Conservation (phyloP, 495 filamentous ascomycete genomes). For the Peziza echinospora region DNA sequence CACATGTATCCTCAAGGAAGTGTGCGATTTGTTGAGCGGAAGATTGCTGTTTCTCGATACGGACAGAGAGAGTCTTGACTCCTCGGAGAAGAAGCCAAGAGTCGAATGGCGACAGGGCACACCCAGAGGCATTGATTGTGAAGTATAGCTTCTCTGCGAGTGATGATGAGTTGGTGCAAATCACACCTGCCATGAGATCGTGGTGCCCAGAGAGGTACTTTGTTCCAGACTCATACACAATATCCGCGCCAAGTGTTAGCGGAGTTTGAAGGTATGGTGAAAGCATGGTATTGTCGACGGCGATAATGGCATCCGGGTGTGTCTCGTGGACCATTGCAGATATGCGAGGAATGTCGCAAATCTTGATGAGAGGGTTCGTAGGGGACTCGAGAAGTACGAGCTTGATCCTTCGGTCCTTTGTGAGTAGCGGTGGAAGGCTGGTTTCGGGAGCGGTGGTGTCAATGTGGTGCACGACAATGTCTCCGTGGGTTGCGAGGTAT, state of each 20-base stretch:
- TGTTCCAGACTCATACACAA: conserved; percentile 91
- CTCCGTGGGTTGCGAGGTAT: conserved; percentile 65
- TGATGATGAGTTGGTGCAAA: conserved; percentile 61
- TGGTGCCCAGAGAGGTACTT: conserved; percentile 97
- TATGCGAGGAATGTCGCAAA: conserved; percentile 71
- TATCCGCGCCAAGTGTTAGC: conserved; percentile 79
- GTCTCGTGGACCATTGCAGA: conserved; percentile 50
- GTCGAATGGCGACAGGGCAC: conserved; percentile 82
- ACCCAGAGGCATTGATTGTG: conserved; percentile 87
- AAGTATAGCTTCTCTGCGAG: conserved; percentile 84
- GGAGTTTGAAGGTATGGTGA: conserved; percentile 82
- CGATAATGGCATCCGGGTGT: conserved; percentile 62
- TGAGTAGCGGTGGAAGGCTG: conserved; percentile 41
- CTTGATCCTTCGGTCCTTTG: conserved; percentile 40
- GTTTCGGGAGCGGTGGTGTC: conserved; percentile 57
- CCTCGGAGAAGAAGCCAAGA: conserved; percentile 87
- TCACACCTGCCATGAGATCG: conserved; percentile 94
- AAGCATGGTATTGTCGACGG: conserved; percentile 97
- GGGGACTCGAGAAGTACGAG: conserved; percentile 95
- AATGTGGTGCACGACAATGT: conserved; percentile 85
- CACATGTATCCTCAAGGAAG: conserved; percentile 61
- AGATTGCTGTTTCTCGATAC: conserved; percentile 92
- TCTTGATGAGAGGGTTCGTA: conserved; percentile 95
- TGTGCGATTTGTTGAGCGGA: conserved; percentile 79
- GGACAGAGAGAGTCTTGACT: conserved; percentile 85